Evolutionary conservation across 83 land plant species (phyloP).

Genomic region (Picea abies): DNA sequence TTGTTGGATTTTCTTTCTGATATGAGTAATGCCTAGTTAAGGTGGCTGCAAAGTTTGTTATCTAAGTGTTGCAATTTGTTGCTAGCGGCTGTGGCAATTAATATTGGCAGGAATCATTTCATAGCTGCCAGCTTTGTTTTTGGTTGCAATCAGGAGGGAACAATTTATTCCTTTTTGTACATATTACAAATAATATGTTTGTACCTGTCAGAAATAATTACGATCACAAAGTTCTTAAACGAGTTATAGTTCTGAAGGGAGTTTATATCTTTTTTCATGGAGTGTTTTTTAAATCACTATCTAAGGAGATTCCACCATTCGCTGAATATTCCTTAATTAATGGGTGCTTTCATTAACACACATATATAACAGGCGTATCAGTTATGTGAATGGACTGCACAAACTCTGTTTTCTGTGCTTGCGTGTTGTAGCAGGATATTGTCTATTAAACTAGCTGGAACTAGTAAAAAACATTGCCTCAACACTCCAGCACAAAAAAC

Average conservation of each 20-base stretch:
- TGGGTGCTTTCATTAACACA: not conserved
- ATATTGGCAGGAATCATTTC: conserved; percentile 11
- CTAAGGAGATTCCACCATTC: no score
- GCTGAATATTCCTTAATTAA: no score
- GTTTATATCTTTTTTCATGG: not conserved
- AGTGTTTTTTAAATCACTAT: not conserved
- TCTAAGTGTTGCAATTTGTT: conserved; percentile 9
- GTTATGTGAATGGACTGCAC: not conserved
- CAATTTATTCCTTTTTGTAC: conserved; percentile 16
- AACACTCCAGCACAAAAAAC: not conserved
- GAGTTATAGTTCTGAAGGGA: conserved; percentile 9
- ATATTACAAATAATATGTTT: conserved; percentile 17
- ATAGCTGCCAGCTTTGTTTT: conserved; percentile 5
- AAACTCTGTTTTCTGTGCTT: not conserved
- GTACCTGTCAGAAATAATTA: conserved; percentile 12
- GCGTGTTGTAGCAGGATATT: not conserved
- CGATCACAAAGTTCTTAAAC: conserved; percentile 6
- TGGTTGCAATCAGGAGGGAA: conserved; percentile 9
- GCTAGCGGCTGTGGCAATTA: conserved; percentile 7
- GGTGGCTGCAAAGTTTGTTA: conserved; percentile 10
- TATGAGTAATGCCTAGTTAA: conserved; percentile 9
- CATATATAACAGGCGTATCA: not conserved
- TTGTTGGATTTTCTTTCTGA: conserved; percentile 13
- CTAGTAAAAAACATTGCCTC: no score
- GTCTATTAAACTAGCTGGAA: not conserved